These are phyloP conservation scores for Aspergillus alliaceus DNA, from an alignment of 2,329 filamentous ascomycete species.

Conservation along the genomic window DNA sequence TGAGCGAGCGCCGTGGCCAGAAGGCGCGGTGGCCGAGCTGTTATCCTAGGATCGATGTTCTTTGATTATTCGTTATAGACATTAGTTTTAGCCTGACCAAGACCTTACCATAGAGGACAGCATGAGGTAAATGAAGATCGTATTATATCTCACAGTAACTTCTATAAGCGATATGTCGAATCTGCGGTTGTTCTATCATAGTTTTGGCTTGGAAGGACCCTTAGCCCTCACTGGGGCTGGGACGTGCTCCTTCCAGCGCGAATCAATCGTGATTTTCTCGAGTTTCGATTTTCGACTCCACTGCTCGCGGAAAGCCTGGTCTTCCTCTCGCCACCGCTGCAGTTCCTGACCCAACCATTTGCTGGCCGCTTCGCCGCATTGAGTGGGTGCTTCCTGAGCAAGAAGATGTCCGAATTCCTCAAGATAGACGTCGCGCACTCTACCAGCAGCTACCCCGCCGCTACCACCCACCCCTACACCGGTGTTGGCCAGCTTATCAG, in stretches of 20 bases:
- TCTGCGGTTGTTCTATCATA: slow-evolving; percentile 21
- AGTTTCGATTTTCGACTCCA: slow-evolving; percentile 53
- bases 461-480: slow-evolving; percentile 42
- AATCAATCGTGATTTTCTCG: slow-evolving; percentile 59
- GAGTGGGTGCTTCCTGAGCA: slow-evolving; percentile 72
- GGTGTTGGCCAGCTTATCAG: slow-evolving; percentile 44
- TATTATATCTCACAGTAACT: slow-evolving; percentile 14
- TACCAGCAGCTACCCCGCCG: slow-evolving; percentile 62
- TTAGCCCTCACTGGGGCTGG: slow-evolving; percentile 30
- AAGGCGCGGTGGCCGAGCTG: not conserved
- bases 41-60: not conserved
- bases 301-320: slow-evolving; percentile 54
- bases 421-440: slow-evolving; percentile 66
- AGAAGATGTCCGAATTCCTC: slow-evolving; percentile 74
- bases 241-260: slow-evolving; percentile 52
- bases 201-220: slow-evolving; percentile 23
- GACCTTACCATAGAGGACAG: slow-evolving; percentile 12
- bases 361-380: slow-evolving; percentile 63
- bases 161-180: too few species aligned
- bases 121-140: slow-evolving; percentile 4
- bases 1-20: not conserved
- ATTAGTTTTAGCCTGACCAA: slow-evolving; percentile 4
- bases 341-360: slow-evolving; percentile 61
- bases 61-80: slow-evolving; percentile 12
- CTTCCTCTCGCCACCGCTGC: slow-evolving; percentile 56